Percentiles rank a stretch among this genome's conserved stretches.
Evolutionary conservation across 176 grass and related monocot genomes (phyloP).

Genomic region (Carex kokanica): DNA sequence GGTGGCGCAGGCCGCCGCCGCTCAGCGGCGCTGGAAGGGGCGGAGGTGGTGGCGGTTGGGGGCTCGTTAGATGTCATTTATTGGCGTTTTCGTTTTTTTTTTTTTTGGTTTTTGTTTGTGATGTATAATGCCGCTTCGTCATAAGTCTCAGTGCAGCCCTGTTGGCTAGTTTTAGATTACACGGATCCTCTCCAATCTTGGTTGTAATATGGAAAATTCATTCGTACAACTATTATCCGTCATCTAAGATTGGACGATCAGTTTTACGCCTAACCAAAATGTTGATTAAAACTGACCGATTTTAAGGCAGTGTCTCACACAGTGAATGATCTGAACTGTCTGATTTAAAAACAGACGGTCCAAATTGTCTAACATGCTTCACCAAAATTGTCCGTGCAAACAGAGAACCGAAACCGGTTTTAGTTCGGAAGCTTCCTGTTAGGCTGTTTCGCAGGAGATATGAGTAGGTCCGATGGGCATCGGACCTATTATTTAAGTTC

Average conservation of each 20-base stretch:
- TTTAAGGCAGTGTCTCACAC: not conserved
- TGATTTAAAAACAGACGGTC: not conserved
- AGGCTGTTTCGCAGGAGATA: too few relatives aligned
- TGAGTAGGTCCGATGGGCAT: too few relatives aligned
- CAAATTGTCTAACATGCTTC: not conserved
- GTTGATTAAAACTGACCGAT: not conserved
- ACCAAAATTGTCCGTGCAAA: not conserved
- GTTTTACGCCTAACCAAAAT: not conserved
- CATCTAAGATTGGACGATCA: not conserved
- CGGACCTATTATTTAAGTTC: too few relatives aligned
- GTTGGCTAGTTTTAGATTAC: not conserved
- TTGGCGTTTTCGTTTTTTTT: not conserved
- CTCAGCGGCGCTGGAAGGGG: conserved; percentile 11
- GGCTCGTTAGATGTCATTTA: conserved; percentile 21
- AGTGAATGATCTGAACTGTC: not conserved
- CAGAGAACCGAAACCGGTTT: not conserved
- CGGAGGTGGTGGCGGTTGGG: not conserved
- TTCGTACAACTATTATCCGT: not conserved
- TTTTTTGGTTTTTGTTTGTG: conserved; percentile 4
- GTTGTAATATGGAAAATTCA: not conserved
- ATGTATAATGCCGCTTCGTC: conserved; percentile 11
- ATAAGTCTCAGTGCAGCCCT: not conserved
- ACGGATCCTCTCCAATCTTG: not conserved
- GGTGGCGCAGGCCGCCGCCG: not conserved
- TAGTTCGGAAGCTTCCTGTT: not conserved